These are phyloP conservation scores for Sphenostylis stenocarpa DNA, from an alignment of 306 rosid genomes.

Conservation along the genomic window DNA sequence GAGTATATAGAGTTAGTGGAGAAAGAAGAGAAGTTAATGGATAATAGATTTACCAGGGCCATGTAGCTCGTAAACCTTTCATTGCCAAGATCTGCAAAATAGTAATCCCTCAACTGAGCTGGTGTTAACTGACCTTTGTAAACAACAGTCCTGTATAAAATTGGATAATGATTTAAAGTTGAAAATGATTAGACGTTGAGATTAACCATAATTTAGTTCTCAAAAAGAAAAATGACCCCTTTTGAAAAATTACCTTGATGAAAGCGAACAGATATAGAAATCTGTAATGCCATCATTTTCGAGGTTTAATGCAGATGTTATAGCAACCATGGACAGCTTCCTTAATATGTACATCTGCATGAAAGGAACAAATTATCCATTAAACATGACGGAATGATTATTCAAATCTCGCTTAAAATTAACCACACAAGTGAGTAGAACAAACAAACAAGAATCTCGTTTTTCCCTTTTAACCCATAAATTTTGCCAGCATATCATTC, in stretches of 20 bases:
- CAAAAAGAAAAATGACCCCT: not conserved
- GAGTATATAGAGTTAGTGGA: constrained; percentile 17
- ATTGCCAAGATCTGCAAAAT: constrained; percentile 56
- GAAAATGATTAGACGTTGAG: not conserved
- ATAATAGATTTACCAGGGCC: constrained; percentile 99
- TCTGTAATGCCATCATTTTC: constrained; percentile 72
- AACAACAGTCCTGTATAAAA: constrained; percentile 78
- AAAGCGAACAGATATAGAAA: constrained; percentile 92
- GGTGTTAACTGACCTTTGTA: constrained; percentile 99
- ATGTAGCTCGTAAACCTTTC: constrained; percentile 99
- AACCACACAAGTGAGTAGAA: not conserved
- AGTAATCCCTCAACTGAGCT: constrained; percentile 11
- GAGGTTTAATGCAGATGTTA: constrained; percentile 76
- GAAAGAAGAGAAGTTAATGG: constrained; percentile 60
- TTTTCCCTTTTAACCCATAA: not conserved
- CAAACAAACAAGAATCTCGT: not conserved
- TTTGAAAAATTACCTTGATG: constrained; percentile 67
- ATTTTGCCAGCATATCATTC: not conserved
- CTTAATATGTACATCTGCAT: constrained; percentile 86
- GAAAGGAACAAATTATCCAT: constrained; percentile 8
- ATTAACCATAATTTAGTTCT: constrained; percentile 16
- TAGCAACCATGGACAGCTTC: constrained; percentile 70
- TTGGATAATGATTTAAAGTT: constrained; percentile 7
- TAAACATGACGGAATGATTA: not conserved
- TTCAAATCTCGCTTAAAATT: not conserved